A percentile compares a stretch with the other conserved stretches of the same genome.
These are phyloP conservation scores for Quambalaria eucalypti DNA, from an alignment of 1,284 basidiomycete species.

Conservation along the genomic window DNA sequence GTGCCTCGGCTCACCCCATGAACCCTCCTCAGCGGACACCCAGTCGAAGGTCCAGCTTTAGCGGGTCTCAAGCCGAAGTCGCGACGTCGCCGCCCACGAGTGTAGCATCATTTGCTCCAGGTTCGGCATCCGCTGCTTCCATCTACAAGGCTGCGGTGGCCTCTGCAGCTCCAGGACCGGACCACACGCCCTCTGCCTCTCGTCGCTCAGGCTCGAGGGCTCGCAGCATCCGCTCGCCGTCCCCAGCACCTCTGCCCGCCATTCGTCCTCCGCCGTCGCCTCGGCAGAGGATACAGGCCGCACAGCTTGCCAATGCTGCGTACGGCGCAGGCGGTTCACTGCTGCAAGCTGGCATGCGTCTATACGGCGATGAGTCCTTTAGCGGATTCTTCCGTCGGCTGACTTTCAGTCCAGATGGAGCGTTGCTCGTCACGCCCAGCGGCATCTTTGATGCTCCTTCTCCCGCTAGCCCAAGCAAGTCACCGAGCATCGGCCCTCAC, in stretches of 20 bases:
- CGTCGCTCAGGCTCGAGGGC: slow-evolving; percentile 27
- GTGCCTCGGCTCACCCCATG: slow-evolving; percentile 22
- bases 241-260: slow-evolving; percentile 48
- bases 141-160: slow-evolving; percentile 9
- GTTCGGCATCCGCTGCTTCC: neutral
- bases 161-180: neutral
- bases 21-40: slow-evolving; percentile 38
- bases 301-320: slow-evolving; percentile 8
- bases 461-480: slow-evolving; percentile 29
- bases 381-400: slow-evolving; percentile 92
- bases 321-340: slow-evolving; percentile 11
- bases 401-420: slow-evolving; percentile 89
- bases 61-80: slow-evolving; percentile 32
- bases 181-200: neutral
- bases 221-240: slow-evolving; percentile 35
- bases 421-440: slow-evolving; percentile 82
- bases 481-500: neutral
- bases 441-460: slow-evolving; percentile 63
- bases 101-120: slow-evolving; percentile 17
- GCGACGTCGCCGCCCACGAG: slow-evolving; percentile 35
- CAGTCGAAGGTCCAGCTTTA: slow-evolving; percentile 37
- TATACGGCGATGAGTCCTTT: slow-evolving; percentile 91
- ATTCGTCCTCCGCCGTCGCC: slow-evolving; percentile 39
- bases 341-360: slow-evolving; percentile 30
- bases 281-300: slow-evolving; percentile 31